Evolutionary conservation across 1,284 basidiomycete species (phyloP).

Genomic region (Omphalotus olearius): DNA sequence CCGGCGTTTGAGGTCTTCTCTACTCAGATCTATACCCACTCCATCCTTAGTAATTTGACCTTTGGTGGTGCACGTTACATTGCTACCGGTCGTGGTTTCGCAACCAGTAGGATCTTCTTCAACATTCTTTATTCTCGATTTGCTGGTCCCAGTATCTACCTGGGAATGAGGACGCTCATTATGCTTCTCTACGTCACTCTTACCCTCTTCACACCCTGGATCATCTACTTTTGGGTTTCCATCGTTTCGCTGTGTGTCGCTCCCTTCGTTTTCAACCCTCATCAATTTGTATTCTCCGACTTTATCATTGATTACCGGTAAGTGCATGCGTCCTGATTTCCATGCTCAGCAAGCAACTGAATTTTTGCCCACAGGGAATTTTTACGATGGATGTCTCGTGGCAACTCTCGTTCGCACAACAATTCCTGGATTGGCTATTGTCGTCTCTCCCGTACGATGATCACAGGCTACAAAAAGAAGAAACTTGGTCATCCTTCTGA

Average conservation of each 20-base stretch:
- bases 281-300: conserved; percentile 93
- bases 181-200: conserved; percentile 90
- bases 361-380: conserved; percentile 62
- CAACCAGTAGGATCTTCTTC: conserved; percentile 90
- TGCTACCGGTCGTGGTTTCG: conserved; percentile 98
- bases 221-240: conserved; percentile 96
- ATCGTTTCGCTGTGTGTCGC: conserved; percentile 85
- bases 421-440: conserved; percentile 99
- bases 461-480: conserved; percentile 98
- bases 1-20: conserved; percentile 95
- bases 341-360: background rate
- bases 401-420: conserved; percentile 92
- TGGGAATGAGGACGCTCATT: conserved; percentile 88
- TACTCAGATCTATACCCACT: conserved; percentile 95
- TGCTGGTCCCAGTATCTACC: conserved; percentile 93
- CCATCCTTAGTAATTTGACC: conserved; percentile 90
- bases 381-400: conserved; percentile 95
- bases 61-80: conserved; percentile 97
- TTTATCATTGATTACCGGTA: conserved; percentile 94
- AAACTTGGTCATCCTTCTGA: conserved; percentile 91
- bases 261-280: conserved; percentile 96
- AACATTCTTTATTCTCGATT: conserved; percentile 93
- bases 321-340: conserved; percentile 18
- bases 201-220: conserved; percentile 83
- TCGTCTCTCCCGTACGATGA: conserved; percentile 89